Conservation (phyloP, 139 green algal genomes). For the Micractinium sp. region DNA sequence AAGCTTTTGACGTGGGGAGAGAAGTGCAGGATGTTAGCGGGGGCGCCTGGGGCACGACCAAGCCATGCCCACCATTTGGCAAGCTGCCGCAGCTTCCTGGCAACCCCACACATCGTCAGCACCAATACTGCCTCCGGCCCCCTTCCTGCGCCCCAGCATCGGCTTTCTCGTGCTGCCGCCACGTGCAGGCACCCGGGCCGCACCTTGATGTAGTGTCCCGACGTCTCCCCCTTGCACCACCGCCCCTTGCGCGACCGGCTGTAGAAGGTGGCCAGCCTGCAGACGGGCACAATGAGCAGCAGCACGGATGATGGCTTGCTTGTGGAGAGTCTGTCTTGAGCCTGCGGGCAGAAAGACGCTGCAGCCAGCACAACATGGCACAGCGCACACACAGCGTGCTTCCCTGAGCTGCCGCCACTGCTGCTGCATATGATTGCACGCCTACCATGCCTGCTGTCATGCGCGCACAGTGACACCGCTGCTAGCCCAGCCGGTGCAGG, state of each 20-base stretch:
- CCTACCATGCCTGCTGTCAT: neutral
- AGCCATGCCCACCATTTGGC: too few species aligned
- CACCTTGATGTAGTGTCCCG: constrained; percentile 90
- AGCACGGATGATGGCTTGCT: neutral
- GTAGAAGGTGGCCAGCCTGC: constrained; percentile 95
- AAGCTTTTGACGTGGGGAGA: too few species aligned
- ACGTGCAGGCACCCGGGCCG: neutral
- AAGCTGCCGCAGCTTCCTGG: neutral
- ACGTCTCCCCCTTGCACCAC: constrained; percentile 99
- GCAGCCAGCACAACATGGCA: too few species aligned
- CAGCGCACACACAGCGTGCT: neutral
- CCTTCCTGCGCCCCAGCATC: too few species aligned
- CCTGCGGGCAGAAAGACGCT: neutral
- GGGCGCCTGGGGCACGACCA: too few species aligned
- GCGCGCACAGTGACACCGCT: too few species aligned
- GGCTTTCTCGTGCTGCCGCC: too few species aligned
- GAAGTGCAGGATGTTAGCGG: neutral
- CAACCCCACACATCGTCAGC: too few species aligned
- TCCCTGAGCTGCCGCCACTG: neutral
- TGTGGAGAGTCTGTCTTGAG: neutral
- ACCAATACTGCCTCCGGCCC: too few species aligned
- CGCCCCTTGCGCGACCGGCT: constrained; percentile 85
- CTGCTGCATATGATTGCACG: neutral
- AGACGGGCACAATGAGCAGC: neutral
- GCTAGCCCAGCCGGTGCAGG: too few species aligned